These are phyloP conservation scores for Macroventuria anomochaeta DNA, from an alignment of 2,329 filamentous ascomycete species.

Conservation along the genomic window DNA sequence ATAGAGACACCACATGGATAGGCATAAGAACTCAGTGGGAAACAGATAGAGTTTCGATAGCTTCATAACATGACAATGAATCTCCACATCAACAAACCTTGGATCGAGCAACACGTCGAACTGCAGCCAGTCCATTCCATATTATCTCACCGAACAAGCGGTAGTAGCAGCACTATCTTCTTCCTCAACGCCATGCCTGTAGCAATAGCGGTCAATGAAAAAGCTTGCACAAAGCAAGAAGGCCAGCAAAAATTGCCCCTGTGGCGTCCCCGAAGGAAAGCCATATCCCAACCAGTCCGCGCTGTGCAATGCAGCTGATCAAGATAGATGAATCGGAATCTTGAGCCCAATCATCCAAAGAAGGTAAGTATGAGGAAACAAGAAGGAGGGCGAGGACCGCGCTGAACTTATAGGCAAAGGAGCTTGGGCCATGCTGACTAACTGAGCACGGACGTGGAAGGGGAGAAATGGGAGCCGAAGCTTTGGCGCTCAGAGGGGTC, in stretches of 20 bases:
- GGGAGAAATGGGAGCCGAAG: background rate
- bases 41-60: too few species aligned
- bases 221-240: slow-evolving; percentile 1
- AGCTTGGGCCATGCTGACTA: background rate
- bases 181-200: background rate
- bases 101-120: too few species aligned
- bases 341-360: slow-evolving; percentile 14
- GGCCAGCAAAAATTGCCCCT: slow-evolving; percentile 12
- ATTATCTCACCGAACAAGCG: too few species aligned
- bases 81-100: too few species aligned
- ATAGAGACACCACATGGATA: background rate
- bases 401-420: background rate
- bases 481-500: background rate
- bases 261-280: slow-evolving; percentile 13
- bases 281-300: slow-evolving; percentile 11
- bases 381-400: too few species aligned
- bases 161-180: too few species aligned
- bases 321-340: slow-evolving; percentile 10
- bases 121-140: too few species aligned
- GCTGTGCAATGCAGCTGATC: slow-evolving; percentile 13
- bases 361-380: slow-evolving; percentile 5
- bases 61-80: too few species aligned
- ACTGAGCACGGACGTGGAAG: background rate
- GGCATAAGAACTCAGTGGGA: background rate
- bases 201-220: slow-evolving; percentile 19